Percentiles rank a stretch among this genome's conserved stretches.
These are phyloP conservation scores for Aureobasidium mangrovei DNA, from an alignment of 2,329 filamentous ascomycete genomes.

Conservation along the genomic window DNA sequence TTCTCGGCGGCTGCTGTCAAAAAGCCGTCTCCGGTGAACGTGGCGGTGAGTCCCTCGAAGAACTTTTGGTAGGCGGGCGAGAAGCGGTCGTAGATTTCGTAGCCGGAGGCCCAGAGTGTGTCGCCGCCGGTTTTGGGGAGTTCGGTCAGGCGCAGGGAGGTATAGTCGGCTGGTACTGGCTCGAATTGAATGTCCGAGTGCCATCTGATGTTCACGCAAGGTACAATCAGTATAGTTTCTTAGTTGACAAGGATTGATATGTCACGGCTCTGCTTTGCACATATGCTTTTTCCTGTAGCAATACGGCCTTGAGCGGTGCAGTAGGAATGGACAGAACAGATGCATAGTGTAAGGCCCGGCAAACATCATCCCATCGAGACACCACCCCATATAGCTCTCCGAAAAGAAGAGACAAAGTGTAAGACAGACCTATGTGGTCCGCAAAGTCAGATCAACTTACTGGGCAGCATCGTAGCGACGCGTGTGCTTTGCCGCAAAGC, in stretches of 20 bases:
- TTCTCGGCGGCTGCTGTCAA: conserved; percentile 34
- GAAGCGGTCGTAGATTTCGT: conserved; percentile 50
- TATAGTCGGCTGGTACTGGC: conserved; percentile 34
- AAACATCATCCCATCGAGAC: too few species aligned
- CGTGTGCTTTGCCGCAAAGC: conserved; percentile 19
- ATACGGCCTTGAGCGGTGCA: too few species aligned
- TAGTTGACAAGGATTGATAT: too few species aligned
- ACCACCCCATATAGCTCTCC: too few species aligned
- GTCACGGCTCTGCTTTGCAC: too few species aligned
- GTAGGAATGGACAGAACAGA: too few species aligned
- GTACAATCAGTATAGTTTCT: too few species aligned
- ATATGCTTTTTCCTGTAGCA: too few species aligned
- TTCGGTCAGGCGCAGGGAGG: conserved; percentile 29
- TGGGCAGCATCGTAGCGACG: conserved; percentile 19
- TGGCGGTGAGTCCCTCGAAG: conserved; percentile 47
- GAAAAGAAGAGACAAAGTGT: too few species aligned
- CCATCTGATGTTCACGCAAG: conserved; percentile 31
- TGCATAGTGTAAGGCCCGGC: too few species aligned
- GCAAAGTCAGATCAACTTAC: too few species aligned
- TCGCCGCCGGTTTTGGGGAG: conserved; percentile 34
- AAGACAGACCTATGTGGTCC: too few species aligned
- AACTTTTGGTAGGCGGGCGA: conserved; percentile 50
- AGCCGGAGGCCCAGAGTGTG: conserved; percentile 39
- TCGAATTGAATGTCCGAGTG: conserved; percentile 41
- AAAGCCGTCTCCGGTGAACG: conserved; percentile 21